Conservation (phyloP, 768 basidiomycete genomes). For the Lactarius psammicola region DNA sequence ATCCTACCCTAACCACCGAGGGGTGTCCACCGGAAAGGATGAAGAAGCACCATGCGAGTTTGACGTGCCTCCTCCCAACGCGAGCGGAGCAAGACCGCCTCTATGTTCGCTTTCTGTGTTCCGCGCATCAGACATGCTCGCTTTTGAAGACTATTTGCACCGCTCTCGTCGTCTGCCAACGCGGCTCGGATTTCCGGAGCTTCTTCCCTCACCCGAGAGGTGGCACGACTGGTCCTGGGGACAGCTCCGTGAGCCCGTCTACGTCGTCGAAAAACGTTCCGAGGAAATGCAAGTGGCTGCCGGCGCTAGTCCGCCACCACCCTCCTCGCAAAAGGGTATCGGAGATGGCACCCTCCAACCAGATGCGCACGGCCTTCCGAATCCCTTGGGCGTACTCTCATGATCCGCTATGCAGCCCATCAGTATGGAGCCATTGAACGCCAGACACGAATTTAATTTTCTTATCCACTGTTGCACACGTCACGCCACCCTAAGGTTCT, state of each 20-base stretch:
- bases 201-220: slow-evolving; percentile 20
- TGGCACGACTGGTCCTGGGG: slow-evolving; percentile 31
- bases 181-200: slow-evolving; percentile 24
- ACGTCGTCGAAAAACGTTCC: slow-evolving; percentile 21
- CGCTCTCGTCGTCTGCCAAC: slow-evolving; percentile 29
- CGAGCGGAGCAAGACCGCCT: slow-evolving; percentile 7
- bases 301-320: slow-evolving; percentile 13
- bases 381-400: not conserved
- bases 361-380: not conserved
- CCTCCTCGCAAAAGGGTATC: not conserved
- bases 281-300: slow-evolving; percentile 3
- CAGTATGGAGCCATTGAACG: not conserved
- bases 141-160: slow-evolving; percentile 28
- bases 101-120: slow-evolving; percentile 25
- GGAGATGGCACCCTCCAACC: slow-evolving; percentile 2
- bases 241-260: slow-evolving; percentile 27
- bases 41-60: not conserved
- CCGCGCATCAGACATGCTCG: slow-evolving; percentile 25
- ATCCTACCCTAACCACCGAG: slow-evolving; percentile 2
- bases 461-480: not conserved
- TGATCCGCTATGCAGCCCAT: not conserved
- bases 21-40: not conserved
- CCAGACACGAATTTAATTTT: too few relatives aligned
- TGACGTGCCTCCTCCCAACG: not conserved
- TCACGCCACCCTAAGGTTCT: not conserved